Evolutionary conservation across 2,329 filamentous ascomycete species (phyloP), one percentile per base, ranked within the genome.

Genomic region (Chaetomium olivaceum): DNA sequence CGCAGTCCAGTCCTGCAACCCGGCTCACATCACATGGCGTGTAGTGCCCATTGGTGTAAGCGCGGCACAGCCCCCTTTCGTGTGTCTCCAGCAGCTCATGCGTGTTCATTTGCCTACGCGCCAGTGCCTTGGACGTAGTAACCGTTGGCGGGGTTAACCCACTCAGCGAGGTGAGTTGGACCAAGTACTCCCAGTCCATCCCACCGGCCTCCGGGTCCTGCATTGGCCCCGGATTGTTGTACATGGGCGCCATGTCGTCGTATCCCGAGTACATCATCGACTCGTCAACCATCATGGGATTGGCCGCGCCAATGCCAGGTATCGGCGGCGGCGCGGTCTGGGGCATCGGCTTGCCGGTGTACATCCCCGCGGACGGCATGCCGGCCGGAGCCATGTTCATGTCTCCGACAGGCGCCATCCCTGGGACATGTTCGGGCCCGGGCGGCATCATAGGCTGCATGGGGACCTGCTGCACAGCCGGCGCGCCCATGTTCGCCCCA

Each of bases 161-260:
- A 19, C 69, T 68, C 48, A 69, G 68, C 52, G 66, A 63, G 55
- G 68, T 76, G 63, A 80, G 80, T 46, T 81, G 79, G 71, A 83
- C 76, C 59, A 83, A 74, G 46, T 80, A 80, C 31, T 77, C 79
- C 82, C 82, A 84, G 69, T 84, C 81, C 80, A 84, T 80, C 33
- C 80, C 69, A 0, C 69, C 71, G 55, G 76, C 70, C 51, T 76
- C 76, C 55, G 75, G 65, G 16, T 74, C 69, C 48, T 71, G 63
- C 69, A 72, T 67, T 5, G 48, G n/a, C 31, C 46, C 46, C 39
- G 54, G n/a, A 9, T 39, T 31, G 46, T 4, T 51, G 74, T 76
- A 78, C 61, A 77, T 70, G 8, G 70, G 67, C 33, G 71, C 73
- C 54, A 76, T 70, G 52, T 70, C 71, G 54, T 75, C 73, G 58